Conservation (phyloP, 441 rosid species). For the Euphorbia corollata region DNA sequence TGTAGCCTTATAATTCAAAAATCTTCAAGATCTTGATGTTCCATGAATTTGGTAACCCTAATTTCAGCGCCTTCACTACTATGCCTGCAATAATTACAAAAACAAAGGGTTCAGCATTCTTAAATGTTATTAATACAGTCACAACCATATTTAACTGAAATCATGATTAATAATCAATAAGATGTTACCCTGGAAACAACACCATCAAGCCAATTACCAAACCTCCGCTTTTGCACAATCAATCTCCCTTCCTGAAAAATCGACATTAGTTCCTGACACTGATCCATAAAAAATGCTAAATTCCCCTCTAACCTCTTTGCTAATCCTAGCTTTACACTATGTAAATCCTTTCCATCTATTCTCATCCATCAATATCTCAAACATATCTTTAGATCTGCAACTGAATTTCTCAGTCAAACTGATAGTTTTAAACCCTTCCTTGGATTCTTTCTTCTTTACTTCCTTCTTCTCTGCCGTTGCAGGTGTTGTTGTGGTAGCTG, state of each 20-base stretch:
- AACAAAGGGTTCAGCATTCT: constrained; percentile 5
- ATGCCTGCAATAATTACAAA: constrained; percentile 44
- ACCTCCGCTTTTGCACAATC: constrained; percentile 88
- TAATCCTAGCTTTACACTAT: constrained; percentile 76
- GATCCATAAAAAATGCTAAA: constrained; percentile 83
- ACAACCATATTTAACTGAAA: constrained; percentile 9
- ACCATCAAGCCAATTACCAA: constrained; percentile 95
- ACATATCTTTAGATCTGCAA: constrained; percentile 68
- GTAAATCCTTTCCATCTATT: constrained; percentile 89
- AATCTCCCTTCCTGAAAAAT: constrained; percentile 65
- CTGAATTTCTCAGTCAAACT: constrained; percentile 74
- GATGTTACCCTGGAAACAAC: constrained; percentile 56
- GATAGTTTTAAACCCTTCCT: constrained; percentile 65
- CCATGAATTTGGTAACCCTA: too few relatives aligned
- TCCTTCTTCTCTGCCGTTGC: constrained; percentile 26
- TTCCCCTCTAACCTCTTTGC: constrained; percentile 70
- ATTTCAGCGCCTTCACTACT: too few relatives aligned
- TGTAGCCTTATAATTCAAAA: too few relatives aligned
- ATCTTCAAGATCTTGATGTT: too few relatives aligned
- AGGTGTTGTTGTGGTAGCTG: constrained; percentile 9
- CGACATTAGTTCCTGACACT: constrained; percentile 64
- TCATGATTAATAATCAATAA: neutral
- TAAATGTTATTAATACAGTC: too few relatives aligned
- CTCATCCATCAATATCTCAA: constrained; percentile 90
- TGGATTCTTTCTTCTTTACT: constrained; percentile 33